Evolutionary conservation across 2,329 filamentous ascomycete genomes (phyloP), one percentile per base, ranked within the genome.

Genomic region (Achaetomium macrosporum): DNA sequence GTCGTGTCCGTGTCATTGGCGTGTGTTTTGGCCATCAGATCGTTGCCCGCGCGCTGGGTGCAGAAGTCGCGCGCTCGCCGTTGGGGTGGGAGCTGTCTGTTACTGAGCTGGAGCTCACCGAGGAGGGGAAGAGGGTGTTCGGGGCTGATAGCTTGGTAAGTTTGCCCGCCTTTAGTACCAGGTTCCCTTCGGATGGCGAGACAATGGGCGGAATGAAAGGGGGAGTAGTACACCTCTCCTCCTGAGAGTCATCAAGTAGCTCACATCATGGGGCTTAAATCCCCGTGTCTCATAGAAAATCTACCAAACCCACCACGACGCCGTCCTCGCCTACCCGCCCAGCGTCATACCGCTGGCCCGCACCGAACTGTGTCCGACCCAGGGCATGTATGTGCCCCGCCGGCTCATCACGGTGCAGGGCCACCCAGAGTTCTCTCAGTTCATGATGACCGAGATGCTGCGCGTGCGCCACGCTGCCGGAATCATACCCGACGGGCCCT

Each of bases 21-120:
- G 42, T 44, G 8, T 44, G 42, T 13, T 44, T 44, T 17, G 42
- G 42, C 8, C 42, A 44, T 16, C 42, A 44, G 42, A 44, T 44
- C 5, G 42, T 44, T 2, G 42, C 42, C 2, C n/a, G 42, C 10
- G 42, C 42, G n/a, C 12, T 44, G 13, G 42, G 42, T 9, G 42
- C 29, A 1, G 7, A 2, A 9, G 42, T 44, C 8, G 42, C n/a
- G 29, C 42, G 17, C n/a, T 35, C 42, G 29, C n/a, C 42, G 29
- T 2, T 1, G 5, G 42, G 42, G n/a, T 44, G 42, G 42, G 42
- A 44, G 42, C 7, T 44, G 42, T 17, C 30, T 2, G 42, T 44
- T 15, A 33, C 29, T 3, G 29, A 44, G 15, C 9, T 44, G 7
- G 16, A 15, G n/a, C 11, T 44, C 11, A 44, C 11, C 13, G 16